A percentile compares a stretch with the other conserved stretches of the same genome.
Conservation (phyloP, 2,329 filamentous ascomycete species). For the Didymella pinodella region DNA sequence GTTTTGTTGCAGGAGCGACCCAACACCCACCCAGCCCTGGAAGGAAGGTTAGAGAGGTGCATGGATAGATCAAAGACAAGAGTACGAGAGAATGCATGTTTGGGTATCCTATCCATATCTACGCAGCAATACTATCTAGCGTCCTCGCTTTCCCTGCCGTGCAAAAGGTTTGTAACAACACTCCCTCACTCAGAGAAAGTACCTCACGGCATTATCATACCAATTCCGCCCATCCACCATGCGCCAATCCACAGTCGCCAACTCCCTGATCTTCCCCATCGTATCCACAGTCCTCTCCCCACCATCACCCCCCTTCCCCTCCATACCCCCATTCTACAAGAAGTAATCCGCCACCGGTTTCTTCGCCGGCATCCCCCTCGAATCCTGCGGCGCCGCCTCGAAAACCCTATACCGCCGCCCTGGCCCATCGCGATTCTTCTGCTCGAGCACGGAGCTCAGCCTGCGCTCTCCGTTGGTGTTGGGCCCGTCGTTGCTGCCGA, state of each 20-base stretch:
- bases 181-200: neutral
- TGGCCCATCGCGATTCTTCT: conserved; percentile 66
- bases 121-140: neutral
- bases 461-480: conserved; percentile 46
- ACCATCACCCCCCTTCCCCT: neutral
- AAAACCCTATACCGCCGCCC: conserved; percentile 93
- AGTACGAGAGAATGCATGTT: too few species aligned
- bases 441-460: conserved; percentile 51
- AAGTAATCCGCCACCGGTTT: conserved; percentile 99
- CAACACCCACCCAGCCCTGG: too few species aligned
- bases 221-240: neutral
- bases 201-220: neutral
- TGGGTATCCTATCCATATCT: too few species aligned
- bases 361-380: conserved; percentile 96
- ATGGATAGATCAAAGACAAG: too few species aligned
- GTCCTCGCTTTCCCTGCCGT: neutral
- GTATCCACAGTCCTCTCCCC: neutral
- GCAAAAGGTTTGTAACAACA: neutral
- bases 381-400: conserved; percentile 94
- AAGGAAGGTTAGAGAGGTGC: too few species aligned
- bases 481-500: conserved; percentile 47
- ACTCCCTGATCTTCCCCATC: neutral
- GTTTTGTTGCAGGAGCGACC: too few species aligned
- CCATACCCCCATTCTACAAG: conserved; percentile 56
- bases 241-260: neutral